These are phyloP conservation scores for Onygenales sp. DNA, from an alignment of 2,329 filamentous ascomycete genomes.

Conservation along the genomic window DNA sequence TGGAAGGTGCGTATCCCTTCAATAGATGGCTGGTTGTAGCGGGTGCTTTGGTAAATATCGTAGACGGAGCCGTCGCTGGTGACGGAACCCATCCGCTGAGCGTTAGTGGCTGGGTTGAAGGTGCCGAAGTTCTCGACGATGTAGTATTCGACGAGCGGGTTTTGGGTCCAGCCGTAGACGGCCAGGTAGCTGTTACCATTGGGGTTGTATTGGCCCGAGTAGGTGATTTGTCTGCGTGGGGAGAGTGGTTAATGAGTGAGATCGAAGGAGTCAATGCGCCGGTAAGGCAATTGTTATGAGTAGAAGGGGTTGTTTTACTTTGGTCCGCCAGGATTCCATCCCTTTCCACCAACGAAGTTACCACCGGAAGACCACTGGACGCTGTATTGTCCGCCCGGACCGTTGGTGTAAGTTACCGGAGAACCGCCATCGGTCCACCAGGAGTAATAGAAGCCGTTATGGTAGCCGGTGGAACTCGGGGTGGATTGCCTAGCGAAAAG, in stretches of 20 bases:
- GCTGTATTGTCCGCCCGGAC: slow-evolving; percentile 41
- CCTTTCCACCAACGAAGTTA: slow-evolving; percentile 44
- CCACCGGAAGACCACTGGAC: slow-evolving; percentile 39
- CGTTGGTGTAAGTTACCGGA: slow-evolving; percentile 47
- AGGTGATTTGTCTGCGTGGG: slow-evolving; percentile 37
- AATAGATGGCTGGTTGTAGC: slow-evolving; percentile 29
- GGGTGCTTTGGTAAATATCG: slow-evolving; percentile 21
- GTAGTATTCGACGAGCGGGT: slow-evolving; percentile 7
- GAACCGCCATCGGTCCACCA: slow-evolving; percentile 50
- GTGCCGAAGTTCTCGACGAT: slow-evolving; percentile 1
- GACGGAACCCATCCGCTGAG: slow-evolving; percentile 18
- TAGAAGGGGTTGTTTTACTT: slow-evolving; percentile 18
- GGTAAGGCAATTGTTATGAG: neutral
- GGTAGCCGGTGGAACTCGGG: slow-evolving; percentile 40
- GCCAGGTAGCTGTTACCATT: slow-evolving; percentile 43
- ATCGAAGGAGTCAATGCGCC: neutral
- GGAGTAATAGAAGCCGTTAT: slow-evolving; percentile 52
- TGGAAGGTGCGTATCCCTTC: slow-evolving; percentile 42
- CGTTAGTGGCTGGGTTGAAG: neutral
- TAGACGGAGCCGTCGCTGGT: slow-evolving; percentile 22
- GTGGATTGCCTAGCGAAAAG: slow-evolving; percentile 20
- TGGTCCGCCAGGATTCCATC: slow-evolving; percentile 35
- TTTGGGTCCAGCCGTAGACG: slow-evolving; percentile 27
- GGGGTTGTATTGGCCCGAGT: slow-evolving; percentile 39
- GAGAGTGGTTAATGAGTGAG: no score